Evolutionary conservation across 2,329 filamentous ascomycete genomes (phyloP).

Genomic region (Calonectria crousiana): DNA sequence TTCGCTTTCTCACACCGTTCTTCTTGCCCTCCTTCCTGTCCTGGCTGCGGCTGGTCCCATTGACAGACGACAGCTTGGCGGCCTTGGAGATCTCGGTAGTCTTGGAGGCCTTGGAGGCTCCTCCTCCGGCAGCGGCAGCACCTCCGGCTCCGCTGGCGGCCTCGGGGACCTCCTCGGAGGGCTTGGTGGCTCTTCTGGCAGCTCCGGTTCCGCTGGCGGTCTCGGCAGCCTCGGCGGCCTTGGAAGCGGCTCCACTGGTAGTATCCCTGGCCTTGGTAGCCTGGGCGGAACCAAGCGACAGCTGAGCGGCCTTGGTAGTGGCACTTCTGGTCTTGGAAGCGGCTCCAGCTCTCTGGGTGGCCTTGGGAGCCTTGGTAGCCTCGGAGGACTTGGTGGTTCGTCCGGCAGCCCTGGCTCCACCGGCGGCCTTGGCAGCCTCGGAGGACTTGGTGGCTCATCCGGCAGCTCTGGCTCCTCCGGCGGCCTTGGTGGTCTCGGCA

Average conservation of each 20-base stretch:
- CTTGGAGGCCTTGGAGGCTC: background rate
- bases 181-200: background rate
- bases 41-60: slow-evolving; percentile 41
- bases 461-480: background rate
- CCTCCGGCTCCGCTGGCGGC: background rate
- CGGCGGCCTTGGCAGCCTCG: background rate
- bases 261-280: background rate
- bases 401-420: background rate
- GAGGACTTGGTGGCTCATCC: too few relatives aligned
- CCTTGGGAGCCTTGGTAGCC: background rate
- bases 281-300: background rate
- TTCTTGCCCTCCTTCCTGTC: slow-evolving; percentile 39
- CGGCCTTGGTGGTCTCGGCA: background rate
- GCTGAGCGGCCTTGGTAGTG: background rate
- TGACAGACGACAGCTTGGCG: background rate
- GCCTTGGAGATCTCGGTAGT: background rate
- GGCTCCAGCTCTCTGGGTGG: background rate
- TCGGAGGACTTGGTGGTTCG: background rate
- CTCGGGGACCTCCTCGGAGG: background rate
- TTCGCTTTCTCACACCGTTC: slow-evolving; percentile 23
- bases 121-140: background rate
- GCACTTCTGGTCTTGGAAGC: background rate
- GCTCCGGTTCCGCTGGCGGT: background rate
- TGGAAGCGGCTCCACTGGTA: background rate
- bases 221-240: background rate